Conservation (phyloP, 257 asterid genomes). For the Ligustrum vulgare region DNA sequence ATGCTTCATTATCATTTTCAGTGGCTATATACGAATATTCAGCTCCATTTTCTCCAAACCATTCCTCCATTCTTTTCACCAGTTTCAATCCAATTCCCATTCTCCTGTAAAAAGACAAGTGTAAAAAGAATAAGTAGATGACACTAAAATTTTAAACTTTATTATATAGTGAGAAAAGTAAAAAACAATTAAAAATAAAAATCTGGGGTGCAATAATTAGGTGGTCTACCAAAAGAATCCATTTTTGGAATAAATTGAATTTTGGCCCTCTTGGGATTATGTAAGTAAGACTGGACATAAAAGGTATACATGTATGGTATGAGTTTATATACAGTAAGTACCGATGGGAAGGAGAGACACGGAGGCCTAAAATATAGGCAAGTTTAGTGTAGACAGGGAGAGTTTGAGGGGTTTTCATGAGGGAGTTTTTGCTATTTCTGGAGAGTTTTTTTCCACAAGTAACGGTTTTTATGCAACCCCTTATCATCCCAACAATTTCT, state of each 20-base stretch:
- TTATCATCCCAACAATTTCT: constrained; percentile 79
- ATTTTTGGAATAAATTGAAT: constrained; percentile 19
- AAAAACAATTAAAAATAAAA: background rate
- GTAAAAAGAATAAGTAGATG: background rate
- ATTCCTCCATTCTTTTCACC: constrained; percentile 57
- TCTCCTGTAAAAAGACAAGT: constrained; percentile 47
- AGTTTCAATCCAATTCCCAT: constrained; percentile 79
- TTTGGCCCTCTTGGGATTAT: too few relatives aligned
- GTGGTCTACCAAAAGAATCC: constrained; percentile 13
- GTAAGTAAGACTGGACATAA: background rate
- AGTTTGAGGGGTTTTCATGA: constrained; percentile 19
- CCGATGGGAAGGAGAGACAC: constrained; percentile 91
- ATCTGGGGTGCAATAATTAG: constrained; percentile 10
- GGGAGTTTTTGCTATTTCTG: constrained; percentile 22
- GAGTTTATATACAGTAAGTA: constrained; percentile 20
- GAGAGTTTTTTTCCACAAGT: constrained; percentile 66
- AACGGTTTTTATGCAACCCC: constrained; percentile 88
- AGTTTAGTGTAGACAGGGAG: constrained; percentile 68
- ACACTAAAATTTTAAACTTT: background rate
- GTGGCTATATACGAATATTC: constrained; percentile 88
- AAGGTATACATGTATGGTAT: background rate
- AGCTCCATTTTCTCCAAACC: constrained; percentile 78
- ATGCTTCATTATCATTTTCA: constrained; percentile 81
- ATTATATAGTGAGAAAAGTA: background rate
- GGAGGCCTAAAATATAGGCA: constrained; percentile 89